Evolutionary conservation across 108 stramenopile genomes (phyloP), one percentile per base, ranked within the genome.

Genomic region (Skeletonema menzelii): DNA sequence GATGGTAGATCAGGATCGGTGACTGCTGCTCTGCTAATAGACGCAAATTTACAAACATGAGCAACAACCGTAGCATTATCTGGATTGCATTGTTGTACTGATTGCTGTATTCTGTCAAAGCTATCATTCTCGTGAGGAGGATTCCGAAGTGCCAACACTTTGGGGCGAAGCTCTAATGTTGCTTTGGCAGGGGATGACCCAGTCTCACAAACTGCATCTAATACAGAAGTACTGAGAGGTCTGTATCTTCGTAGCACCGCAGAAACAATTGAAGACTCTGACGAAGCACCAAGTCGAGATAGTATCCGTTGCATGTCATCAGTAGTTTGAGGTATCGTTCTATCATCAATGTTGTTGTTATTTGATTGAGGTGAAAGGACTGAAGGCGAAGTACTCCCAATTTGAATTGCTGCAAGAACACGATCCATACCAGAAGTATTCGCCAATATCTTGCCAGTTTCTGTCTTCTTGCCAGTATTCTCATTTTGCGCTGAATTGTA

Each of bases 1-100:
- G 75, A 22, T 2, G 77, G 55, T 17, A 86, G 67, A 32, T 84
- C 84, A 11, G 92, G 85, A 72, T 94, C 92, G 28, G 87, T 83
- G 19, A 95, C 78, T 46, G 88, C 66, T 28, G 82, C 65, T 53
- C 86, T 65, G 35, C 78, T 75, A 10, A 86, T 78, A 2, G 84
- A 81, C 53, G 89, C 82, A 53, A 91, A 95, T 69, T 95, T 95
- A 65, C 90, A 91, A 19, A 92, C 84, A 57, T 95, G 88, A 2
- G 94, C 94, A 19, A 93, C 87, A 13, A 80, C 71, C 15, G 78
- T 87, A 15, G 27, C 37, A 40, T 79, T 56, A 3, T 81, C 67
- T 12, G 70, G 24, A 59, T 86, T 79, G 65, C 94, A 95, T n/a
- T 53, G 38, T 12, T 66, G 67, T 12, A 88, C 89, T 14, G 90